phyloP scores from a whole-genome alignment of 2,329 filamentous ascomycete genomes.

The Diatrype stigma region DNA sequence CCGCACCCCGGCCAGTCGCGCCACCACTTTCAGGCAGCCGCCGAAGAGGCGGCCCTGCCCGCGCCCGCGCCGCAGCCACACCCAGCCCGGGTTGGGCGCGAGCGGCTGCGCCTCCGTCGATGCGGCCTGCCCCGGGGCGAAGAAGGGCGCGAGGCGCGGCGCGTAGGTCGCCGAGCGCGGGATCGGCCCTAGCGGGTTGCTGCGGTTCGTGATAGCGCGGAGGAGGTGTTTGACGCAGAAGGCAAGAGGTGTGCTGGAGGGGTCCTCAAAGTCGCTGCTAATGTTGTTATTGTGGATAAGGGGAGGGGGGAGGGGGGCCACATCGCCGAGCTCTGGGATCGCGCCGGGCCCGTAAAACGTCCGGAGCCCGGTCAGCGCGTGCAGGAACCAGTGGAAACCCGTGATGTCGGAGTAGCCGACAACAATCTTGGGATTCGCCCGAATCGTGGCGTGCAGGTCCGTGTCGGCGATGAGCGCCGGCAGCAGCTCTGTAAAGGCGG shows the following conservation, averaged over 20 bases:
- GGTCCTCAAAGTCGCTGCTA: too few species aligned
- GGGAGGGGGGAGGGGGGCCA: constrained; percentile 3
- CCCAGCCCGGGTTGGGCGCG: constrained; percentile 26
- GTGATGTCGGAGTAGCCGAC: constrained; percentile 40
- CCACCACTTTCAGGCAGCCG: constrained; percentile 37
- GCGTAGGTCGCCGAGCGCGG: constrained; percentile 28
- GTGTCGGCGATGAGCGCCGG: constrained; percentile 33
- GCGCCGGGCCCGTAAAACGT: constrained; percentile 40
- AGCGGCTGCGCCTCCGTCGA: constrained; percentile 26
- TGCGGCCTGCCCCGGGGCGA: constrained; percentile 9
- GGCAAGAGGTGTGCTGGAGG: constrained; percentile 18
- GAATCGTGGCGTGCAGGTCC: constrained; percentile 29
- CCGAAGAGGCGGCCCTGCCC: constrained; percentile 41
- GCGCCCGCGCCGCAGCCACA: constrained; percentile 32
- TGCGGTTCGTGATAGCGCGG: constrained; percentile 20
- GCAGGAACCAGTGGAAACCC: constrained; percentile 37
- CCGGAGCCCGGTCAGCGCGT: constrained; percentile 33
- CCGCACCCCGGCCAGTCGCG: constrained; percentile 31
- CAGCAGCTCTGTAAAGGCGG: constrained; percentile 35
- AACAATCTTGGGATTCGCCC: constrained; percentile 35
- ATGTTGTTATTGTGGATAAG: too few species aligned
- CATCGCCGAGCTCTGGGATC: constrained; percentile 35
- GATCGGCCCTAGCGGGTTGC: constrained; percentile 26
- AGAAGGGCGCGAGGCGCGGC: constrained; percentile 18
- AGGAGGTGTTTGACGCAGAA: constrained; percentile 31